Conservation (phyloP, 768 basidiomycete species). For the Rhodotorula kratochvilovae region DNA sequence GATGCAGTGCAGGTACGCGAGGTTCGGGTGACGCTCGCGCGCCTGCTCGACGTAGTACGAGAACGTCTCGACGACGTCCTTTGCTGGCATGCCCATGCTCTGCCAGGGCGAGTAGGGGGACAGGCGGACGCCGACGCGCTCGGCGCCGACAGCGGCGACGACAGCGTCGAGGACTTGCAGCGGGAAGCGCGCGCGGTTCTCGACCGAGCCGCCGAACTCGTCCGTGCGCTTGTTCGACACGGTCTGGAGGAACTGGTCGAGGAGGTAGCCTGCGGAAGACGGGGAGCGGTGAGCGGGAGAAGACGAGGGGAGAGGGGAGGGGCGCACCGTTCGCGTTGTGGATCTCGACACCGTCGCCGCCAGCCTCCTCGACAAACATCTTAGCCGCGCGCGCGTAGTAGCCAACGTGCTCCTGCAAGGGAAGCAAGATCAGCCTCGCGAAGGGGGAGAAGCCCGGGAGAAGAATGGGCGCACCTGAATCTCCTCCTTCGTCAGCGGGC, state of each 20-base stretch:
- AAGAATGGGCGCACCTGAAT: constrained; percentile 52
- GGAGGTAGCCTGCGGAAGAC: constrained; percentile 20
- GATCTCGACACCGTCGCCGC: constrained; percentile 64
- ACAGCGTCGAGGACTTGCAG: constrained; percentile 59
- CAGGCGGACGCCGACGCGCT: constrained; percentile 57
- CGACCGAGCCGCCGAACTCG: constrained; percentile 63
- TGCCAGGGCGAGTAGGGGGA: constrained; percentile 48
- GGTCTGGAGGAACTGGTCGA: constrained; percentile 42
- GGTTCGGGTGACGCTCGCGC: constrained; percentile 52
- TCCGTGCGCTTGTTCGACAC: constrained; percentile 46
- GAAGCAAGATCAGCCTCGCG: neutral
- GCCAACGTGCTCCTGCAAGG: constrained; percentile 48
- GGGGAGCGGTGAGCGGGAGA: neutral
- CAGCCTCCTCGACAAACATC: constrained; percentile 55
- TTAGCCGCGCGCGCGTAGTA: constrained; percentile 56
- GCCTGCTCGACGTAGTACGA: constrained; percentile 54
- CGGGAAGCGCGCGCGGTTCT: constrained; percentile 58
- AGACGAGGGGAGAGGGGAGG: too few relatives aligned
- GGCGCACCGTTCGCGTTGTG: constrained; percentile 47
- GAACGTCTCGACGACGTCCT: constrained; percentile 39
- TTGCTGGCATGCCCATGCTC: constrained; percentile 49
- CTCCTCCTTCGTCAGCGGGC: constrained; percentile 45
- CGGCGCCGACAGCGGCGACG: constrained; percentile 55
- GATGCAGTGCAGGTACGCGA: constrained; percentile 55
- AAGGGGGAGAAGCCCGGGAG: constrained; percentile 54